Base-by-base conservation (phyloP, 305 asterid genomes). In the Fraxinus paxiana region DNA sequence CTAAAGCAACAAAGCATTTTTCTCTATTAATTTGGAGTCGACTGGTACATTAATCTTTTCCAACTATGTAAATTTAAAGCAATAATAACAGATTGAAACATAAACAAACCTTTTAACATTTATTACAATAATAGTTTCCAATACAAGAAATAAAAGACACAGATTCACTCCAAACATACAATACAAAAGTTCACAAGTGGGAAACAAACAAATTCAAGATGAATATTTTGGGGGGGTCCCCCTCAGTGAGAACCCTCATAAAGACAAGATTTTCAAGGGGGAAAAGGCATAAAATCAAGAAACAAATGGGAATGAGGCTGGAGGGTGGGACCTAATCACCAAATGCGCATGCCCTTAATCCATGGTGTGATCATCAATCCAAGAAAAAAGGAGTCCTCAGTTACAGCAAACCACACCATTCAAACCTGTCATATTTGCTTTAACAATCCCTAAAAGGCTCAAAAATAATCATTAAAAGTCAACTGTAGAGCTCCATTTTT, bases 341-440 rank as follows among this genome's bases (percentile, higher is more conserved):
- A 88, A 87, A 67, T 67, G 63, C 90, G 95, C 97, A 91, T 91
- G 95, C 92, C 84, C 89, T 79, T 77, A 85, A 83, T 84, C 91
- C 90, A 84, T 87, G 88, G 84, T 61, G 83, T 67, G 31, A 18
- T 61, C 70, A 61, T 61, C 70, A 61, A 54, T 54, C 24, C 70
- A 15, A 61, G 31, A 8, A 61, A 61, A 61, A 61, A 61, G 70
- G 5, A 20, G 33, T 61, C 70, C 70, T 18, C 70, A 61, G 10
- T 61, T 22, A 22, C 70, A 61, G 70, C 31, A 61, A 8, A 22
- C 31, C 31, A 61, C 31, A 22, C 70, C 70, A 61, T 61, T 61
- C 70, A 22, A 61, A 61, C 22, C 70, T 61, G 70, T 22, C 33
- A 61, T 20, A 82, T 83, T 65, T 83, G 81, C 86, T 85, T 86